Evolutionary conservation across 495 filamentous ascomycete genomes (phyloP), one percentile per base, ranked within the genome.

Genomic region (Hypomontagnella submonticulosa): DNA sequence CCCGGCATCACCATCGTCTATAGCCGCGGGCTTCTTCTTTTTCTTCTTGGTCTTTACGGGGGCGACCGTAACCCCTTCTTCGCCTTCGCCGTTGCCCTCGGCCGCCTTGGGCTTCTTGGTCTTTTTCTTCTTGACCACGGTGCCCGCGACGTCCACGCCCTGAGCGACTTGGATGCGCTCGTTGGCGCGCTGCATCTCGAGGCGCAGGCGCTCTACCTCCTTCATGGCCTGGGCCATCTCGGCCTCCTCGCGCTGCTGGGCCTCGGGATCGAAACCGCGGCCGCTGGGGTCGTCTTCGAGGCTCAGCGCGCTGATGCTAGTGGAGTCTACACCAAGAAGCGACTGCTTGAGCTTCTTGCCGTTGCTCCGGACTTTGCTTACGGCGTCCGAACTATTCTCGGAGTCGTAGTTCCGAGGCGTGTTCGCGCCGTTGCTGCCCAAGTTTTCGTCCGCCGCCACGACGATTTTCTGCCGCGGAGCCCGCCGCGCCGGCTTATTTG

Each of bases 181-280:
- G 33, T 91, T 90, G 12, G 89, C 90, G 66, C 92, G 80, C 77
- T 97, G 93, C 92, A 99, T 97, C 75, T 94, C 90, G 49, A 96
- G 74, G 36, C 95, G 81, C 51, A 96, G 74, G 47, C 86, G 81
- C 79, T 97, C 94, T 11, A 99, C 89, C 72, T 97, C 88, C 72
- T 87, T 86, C 80, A 96, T 86, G 4, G 93, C 95, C 70, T 83
- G 87, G 27, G 81, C 83, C 90, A 97, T 94, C 75, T 97, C 93
- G 1, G 81, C 84, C 57, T 97, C 92, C 67, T 93, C 88, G 10
- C 81, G 80, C 66, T 83, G 81, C 43, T 85, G 77, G 43, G 77
- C 77, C 70, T 89, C 85, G 16, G 79, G 73, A 38, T 84, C 79
- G 6, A 81, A 71, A 55, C 65, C 69, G 3, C 71, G 73, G 9